A percentile compares a stretch with the other conserved stretches of the same genome.
Conservation (phyloP, 257 asterid genomes). For the Plantago ovata region DNA sequence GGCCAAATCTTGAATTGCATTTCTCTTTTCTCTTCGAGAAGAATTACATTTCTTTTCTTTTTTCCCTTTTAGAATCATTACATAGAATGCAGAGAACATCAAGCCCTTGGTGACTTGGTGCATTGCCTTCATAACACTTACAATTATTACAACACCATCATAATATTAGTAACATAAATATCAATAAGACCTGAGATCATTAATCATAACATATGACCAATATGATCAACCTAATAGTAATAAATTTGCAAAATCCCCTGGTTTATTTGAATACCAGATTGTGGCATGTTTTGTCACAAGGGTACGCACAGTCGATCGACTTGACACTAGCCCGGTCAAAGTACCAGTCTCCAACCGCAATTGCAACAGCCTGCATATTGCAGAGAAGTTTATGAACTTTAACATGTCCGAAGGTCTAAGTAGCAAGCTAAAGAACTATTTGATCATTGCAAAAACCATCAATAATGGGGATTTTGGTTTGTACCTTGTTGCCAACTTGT, state of each 20-base stretch:
- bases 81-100: slow-evolving; percentile 11
- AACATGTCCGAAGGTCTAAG: too few relatives aligned
- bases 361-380: slow-evolving; percentile 43
- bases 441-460: background rate
- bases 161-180: slow-evolving; percentile 4
- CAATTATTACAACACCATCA: slow-evolving; percentile 11
- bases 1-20: too few relatives aligned
- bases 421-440: too few relatives aligned
- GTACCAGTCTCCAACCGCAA: slow-evolving; percentile 60
- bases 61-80: background rate
- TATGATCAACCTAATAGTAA: background rate
- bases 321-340: slow-evolving; percentile 38
- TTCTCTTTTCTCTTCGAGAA: too few relatives aligned
- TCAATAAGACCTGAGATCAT: slow-evolving; percentile 17
- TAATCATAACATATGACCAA: slow-evolving; percentile 18
- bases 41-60: background rate
- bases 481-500: slow-evolving; percentile 37
- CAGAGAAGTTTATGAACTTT: background rate
- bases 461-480: background rate
- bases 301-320: slow-evolving; percentile 52
- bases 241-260: background rate
- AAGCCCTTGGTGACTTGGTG: slow-evolving; percentile 13
- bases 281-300: slow-evolving; percentile 53
- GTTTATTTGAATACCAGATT: slow-evolving; percentile 36
- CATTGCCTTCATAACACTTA: slow-evolving; percentile 21